Evolutionary conservation across 441 rosid genomes (phyloP).

Genomic region (Populus hybrid): DNA sequence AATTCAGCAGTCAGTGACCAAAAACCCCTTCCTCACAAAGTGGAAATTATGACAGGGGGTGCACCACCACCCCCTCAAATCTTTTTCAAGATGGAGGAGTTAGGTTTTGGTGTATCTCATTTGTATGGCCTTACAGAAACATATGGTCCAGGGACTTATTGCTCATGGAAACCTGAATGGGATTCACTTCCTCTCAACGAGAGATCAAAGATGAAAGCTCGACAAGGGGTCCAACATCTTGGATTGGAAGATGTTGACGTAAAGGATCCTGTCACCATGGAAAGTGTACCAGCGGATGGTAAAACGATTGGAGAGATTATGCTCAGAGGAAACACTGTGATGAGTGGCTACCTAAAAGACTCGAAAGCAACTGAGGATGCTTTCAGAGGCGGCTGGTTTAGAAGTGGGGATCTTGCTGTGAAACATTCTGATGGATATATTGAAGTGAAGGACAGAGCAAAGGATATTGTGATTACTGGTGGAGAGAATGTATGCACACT

Average conservation of each 20-base stretch:
- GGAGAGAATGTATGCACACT: constrained; percentile 73
- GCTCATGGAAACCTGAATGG: constrained; percentile 76
- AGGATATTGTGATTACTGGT: constrained; percentile 69
- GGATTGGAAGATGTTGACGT: constrained; percentile 58
- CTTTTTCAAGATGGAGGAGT: constrained; percentile 53
- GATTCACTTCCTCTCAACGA: constrained; percentile 40
- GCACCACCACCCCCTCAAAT: constrained; percentile 67
- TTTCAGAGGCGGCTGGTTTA: constrained; percentile 63
- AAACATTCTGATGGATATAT: constrained; percentile 63
- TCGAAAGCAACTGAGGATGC: constrained; percentile 51
- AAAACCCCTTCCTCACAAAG: constrained; percentile 50
- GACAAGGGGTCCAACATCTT: constrained; percentile 59
- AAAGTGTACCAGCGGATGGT: constrained; percentile 54
- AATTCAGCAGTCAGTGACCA: constrained; percentile 39
- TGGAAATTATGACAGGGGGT: constrained; percentile 54
- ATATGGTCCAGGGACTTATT: constrained; percentile 64
- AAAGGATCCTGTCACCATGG: constrained; percentile 51
- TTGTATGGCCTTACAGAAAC: constrained; percentile 72
- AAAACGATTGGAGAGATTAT: constrained; percentile 64
- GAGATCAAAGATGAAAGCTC: constrained; percentile 48
- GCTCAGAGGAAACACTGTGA: constrained; percentile 72
- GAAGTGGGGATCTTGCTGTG: constrained; percentile 70
- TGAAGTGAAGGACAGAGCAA: constrained; percentile 62
- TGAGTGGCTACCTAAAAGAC: constrained; percentile 68
- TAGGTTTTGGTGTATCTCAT: constrained; percentile 56